Conservation (phyloP, 176 grass and related monocot species). For the Aegilops bicornis region DNA sequence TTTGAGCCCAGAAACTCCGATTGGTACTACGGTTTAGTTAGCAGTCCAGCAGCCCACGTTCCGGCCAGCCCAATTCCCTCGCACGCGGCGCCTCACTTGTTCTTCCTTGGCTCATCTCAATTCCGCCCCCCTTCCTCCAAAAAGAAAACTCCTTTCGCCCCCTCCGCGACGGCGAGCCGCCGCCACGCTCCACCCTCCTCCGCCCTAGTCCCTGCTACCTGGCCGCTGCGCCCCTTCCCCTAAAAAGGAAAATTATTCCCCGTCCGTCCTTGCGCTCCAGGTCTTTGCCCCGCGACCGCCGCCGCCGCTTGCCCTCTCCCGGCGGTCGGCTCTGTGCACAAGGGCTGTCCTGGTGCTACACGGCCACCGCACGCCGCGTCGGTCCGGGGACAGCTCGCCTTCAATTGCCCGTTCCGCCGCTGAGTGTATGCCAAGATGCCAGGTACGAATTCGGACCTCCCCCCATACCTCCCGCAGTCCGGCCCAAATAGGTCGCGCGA, state of each 20-base stretch:
- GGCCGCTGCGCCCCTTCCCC: not conserved
- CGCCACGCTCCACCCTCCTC: not conserved
- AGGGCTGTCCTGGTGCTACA: not conserved
- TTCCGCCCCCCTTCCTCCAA: too few relatives aligned
- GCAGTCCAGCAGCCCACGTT: too few relatives aligned
- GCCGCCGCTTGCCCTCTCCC: not conserved
- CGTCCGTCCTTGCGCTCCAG: not conserved
- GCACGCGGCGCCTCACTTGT: too few relatives aligned
- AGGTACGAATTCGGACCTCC: not conserved
- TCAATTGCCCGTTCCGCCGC: not conserved
- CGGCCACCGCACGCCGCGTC: not conserved
- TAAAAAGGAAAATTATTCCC: not conserved
- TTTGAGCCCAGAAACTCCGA: too few relatives aligned
- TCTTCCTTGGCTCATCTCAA: too few relatives aligned
- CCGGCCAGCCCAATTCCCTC: too few relatives aligned
- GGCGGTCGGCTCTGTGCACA: not conserved
- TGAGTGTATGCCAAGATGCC: slow-evolving; percentile 1
- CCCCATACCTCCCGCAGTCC: not conserved
- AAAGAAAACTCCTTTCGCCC: not conserved
- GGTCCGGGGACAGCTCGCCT: not conserved
- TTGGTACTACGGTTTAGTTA: too few relatives aligned
- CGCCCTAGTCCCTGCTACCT: not conserved
- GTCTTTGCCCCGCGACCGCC: not conserved
- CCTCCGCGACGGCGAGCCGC: not conserved
- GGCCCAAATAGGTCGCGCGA: not conserved